Percentiles rank a stretch among this genome's conserved stretches.
Evolutionary conservation across 2,329 filamentous ascomycete genomes (phyloP).

Genomic region (Helotiales sp.): DNA sequence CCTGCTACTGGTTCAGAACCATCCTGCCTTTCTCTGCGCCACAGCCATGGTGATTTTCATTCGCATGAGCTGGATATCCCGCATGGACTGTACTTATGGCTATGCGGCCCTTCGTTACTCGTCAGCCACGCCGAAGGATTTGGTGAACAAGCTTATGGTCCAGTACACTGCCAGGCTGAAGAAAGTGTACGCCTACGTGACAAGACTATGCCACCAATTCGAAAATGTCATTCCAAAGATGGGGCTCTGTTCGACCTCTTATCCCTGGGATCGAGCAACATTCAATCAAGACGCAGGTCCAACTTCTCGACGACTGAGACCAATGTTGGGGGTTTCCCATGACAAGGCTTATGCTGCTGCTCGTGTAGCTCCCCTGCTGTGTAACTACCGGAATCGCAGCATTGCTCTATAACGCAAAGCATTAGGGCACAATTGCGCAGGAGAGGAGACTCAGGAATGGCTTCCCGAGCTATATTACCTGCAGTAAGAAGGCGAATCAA

Average conservation of each 20-base stretch:
- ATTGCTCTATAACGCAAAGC: not conserved
- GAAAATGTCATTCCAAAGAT: not conserved
- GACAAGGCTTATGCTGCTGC: not conserved
- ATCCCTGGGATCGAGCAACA: not conserved
- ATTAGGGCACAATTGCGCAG: not conserved
- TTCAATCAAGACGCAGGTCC: not conserved
- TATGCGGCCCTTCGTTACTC: no score
- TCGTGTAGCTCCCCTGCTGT: not conserved
- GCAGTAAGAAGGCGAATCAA: conserved; percentile 3
- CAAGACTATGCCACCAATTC: not conserved
- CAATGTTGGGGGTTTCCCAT: not conserved
- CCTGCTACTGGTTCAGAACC: not conserved
- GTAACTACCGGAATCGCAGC: not conserved
- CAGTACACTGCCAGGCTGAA: no score
- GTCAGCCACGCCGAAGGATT: not conserved
- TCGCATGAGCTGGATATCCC: not conserved
- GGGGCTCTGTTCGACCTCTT: not conserved
- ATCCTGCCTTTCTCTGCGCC: not conserved
- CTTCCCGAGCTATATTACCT: not conserved
- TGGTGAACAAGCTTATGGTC: no score
- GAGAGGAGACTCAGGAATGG: not conserved
- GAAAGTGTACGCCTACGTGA: no score
- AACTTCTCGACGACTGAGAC: not conserved
- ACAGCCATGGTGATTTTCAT: not conserved
- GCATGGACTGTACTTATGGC: not conserved